Base-by-base conservation (phyloP, 345 rosid genomes). In the Sonneratia alba region DNA sequence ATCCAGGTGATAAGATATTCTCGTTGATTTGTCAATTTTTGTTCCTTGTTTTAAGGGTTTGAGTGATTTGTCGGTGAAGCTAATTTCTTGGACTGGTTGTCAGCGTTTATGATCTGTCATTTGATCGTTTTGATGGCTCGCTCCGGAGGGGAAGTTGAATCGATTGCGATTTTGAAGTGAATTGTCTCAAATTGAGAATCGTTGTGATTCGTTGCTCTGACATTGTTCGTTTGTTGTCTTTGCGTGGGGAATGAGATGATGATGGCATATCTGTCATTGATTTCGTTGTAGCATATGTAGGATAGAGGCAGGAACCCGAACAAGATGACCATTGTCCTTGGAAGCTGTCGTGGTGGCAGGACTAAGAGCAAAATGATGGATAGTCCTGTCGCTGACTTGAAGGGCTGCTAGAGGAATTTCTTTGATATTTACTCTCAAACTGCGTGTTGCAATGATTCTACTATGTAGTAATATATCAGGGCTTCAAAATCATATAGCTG, bases 1-100 rank as follows among this genome's bases (percentile, higher is more conserved):
- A 70, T 37, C 73, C 73, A 40, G 78, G 78, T 75, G 51, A 15
- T n/a, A 15, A 9, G 22, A 12, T 49, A 9, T 55, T n/a, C 34
- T 53, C 22, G 38, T 53, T 38, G 32, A 36, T 53, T 36, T 55
- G 38, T 12, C 32, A 3, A 32, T 22, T 5, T 38, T 53, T 19
- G 36, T 36, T 13, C 0, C n/a, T 21, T 48, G n/a, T 69, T 40
- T n/a, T n/a, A n/a, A 4, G 62, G 61, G 16, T 24, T 53, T 12
- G 19, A 7, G 63, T 32, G 36, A 61, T 61, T 24, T 27, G 13
- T 24, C 16, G 14, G 37, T 27, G 24, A 57, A 62, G 36, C 27
- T 62, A 10, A 27, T 62, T 9, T 27, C 37, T 27, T 62, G 38
- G 18, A 12, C 38, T 24, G 15, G 6, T 5, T 22, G 13, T 62